Conservation (phyloP, 2,329 filamentous ascomycete species). For the Hyphodiscus sp. region DNA sequence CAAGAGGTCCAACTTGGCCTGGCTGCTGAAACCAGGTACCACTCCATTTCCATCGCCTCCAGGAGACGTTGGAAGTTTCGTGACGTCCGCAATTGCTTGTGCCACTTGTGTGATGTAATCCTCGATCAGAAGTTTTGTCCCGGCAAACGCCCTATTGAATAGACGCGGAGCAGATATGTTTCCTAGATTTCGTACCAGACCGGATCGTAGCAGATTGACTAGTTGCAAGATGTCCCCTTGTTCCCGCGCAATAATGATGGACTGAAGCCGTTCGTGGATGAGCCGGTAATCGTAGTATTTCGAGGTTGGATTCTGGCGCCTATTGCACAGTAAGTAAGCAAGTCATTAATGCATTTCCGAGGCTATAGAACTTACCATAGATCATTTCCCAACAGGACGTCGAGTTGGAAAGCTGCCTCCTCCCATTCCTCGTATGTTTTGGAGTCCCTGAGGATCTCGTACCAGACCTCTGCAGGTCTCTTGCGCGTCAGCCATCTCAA, state of each 20-base stretch:
- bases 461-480: conserved; percentile 58
- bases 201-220: conserved; percentile 74
- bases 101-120: conserved; percentile 83
- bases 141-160: conserved; percentile 79
- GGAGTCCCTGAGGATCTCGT: conserved; percentile 59
- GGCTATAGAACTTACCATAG: conserved; percentile 52
- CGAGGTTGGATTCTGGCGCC: conserved; percentile 75
- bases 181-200: conserved; percentile 76
- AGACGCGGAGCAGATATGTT: conserved; percentile 79
- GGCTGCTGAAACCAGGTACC: conserved; percentile 34
- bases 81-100: conserved; percentile 73
- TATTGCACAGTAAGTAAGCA: conserved; percentile 31
- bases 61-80: conserved; percentile 53
- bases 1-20: conserved; percentile 72
- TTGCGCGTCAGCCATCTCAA: conserved; percentile 60
- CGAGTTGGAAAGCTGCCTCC: conserved; percentile 74
- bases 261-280: conserved; percentile 69
- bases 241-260: conserved; percentile 62
- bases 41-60: conserved; percentile 32
- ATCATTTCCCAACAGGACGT: conserved; percentile 73
- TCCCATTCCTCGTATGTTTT: conserved; percentile 80
- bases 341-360: not conserved
- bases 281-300: conserved; percentile 82
- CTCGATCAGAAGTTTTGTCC: conserved; percentile 85
- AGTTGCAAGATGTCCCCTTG: conserved; percentile 67